Conservation (phyloP, 257 asterid species). For the Solanum gandarillasii region DNA sequence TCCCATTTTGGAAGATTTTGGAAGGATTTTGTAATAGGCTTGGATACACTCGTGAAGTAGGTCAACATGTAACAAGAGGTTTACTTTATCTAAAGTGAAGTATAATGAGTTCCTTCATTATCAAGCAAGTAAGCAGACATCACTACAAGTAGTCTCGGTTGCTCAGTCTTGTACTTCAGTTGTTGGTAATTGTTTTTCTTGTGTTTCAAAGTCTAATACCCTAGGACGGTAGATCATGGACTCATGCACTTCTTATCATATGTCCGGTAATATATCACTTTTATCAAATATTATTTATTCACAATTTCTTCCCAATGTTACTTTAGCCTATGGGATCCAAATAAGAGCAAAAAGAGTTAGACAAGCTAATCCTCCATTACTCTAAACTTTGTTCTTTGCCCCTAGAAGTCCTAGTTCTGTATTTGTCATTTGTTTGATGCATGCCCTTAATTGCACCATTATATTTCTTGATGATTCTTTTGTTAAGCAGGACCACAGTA, state of each 20-base stretch:
- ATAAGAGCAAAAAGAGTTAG: not conserved
- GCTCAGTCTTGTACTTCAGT: not conserved
- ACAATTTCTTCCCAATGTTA: not conserved
- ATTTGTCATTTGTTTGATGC: not conserved
- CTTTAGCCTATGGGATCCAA: not conserved
- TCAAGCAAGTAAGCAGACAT: not conserved
- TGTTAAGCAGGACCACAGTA: not conserved
- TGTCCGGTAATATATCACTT: not conserved
- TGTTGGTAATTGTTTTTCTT: not conserved
- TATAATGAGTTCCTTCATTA: not conserved
- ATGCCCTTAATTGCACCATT: not conserved
- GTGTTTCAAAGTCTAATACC: not conserved
- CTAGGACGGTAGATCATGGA: not conserved
- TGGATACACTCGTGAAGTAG: not conserved
- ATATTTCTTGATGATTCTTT: not conserved
- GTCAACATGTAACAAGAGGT: not conserved
- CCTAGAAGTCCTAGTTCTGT: not conserved
- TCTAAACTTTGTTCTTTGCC: not conserved
- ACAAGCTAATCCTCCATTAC: not conserved
- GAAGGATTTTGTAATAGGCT: not conserved
- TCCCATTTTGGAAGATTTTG: not conserved
- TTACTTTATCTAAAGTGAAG: not conserved
- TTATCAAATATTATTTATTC: not conserved
- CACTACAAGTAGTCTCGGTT: not conserved
- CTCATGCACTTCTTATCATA: not conserved